phyloP scores from a whole-genome alignment of 257 asterid genomes.

The Capsicum chinense region DNA sequence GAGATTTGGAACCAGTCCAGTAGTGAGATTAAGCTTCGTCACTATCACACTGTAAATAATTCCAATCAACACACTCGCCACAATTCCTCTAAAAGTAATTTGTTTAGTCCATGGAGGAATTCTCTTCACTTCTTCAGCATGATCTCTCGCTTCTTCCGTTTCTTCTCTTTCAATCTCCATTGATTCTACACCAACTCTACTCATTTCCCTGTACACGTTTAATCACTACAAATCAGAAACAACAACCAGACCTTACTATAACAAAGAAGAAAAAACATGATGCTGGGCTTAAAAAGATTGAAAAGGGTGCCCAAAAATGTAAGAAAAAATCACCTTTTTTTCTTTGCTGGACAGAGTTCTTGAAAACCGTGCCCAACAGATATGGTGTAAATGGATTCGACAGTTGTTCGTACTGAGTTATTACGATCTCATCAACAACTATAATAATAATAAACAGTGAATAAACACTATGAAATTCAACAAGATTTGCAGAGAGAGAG shows the following conservation, averaged over 20 bases:
- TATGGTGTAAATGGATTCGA: not conserved
- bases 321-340: not conserved
- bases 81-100: conserved; percentile 37
- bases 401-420: not conserved
- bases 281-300: not conserved
- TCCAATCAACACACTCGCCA: conserved; percentile 39
- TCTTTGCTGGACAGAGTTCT: not conserved
- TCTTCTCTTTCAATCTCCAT: conserved; percentile 32
- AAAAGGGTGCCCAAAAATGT: not conserved
- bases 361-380: not conserved
- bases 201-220: conserved; percentile 31
- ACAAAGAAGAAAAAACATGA: not conserved
- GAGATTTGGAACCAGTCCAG: conserved; percentile 43
- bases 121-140: conserved; percentile 39
- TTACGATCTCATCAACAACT: not conserved
- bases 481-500: not conserved
- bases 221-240: not conserved
- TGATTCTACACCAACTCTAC: conserved; percentile 33
- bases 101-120: conserved; percentile 42
- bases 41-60: conserved; percentile 37
- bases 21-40: conserved; percentile 40
- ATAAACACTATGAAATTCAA: not conserved
- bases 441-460: no score
- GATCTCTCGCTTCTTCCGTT: conserved; percentile 33
- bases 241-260: no score